Evolutionary conservation across 345 rosid genomes (phyloP).

Genomic region (Punica granatum): DNA sequence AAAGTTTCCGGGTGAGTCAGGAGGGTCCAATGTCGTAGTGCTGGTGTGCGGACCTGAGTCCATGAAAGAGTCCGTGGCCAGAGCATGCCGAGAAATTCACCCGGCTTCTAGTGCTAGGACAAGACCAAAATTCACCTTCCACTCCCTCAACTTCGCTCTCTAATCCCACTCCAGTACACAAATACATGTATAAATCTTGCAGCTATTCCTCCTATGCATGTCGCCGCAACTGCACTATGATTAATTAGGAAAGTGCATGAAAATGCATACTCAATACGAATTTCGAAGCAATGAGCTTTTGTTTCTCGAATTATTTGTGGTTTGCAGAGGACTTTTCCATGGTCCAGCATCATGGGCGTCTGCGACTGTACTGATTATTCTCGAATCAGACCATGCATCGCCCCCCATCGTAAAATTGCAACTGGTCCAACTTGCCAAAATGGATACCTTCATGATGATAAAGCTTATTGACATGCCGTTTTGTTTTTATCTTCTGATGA

Average conservation of each 20-base stretch:
- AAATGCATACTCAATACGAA: neutral
- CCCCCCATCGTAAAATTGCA: neutral
- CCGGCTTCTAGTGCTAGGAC: constrained; percentile 18
- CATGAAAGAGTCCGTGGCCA: constrained; percentile 64
- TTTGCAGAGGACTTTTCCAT: neutral
- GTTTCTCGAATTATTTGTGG: neutral
- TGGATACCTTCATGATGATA: no score
- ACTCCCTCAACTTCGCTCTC: constrained; percentile 52
- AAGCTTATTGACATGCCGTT: no score
- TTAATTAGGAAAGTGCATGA: neutral
- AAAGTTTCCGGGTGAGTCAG: constrained; percentile 33
- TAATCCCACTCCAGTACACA: constrained; percentile 11
- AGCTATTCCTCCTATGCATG: neutral
- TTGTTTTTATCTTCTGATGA: no score
- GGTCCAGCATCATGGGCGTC: neutral
- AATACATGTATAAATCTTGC: neutral
- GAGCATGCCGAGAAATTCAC: constrained; percentile 28
- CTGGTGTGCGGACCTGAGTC: constrained; percentile 80
- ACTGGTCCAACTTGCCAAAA: neutral
- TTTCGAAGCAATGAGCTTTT: neutral
- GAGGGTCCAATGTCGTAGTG: constrained; percentile 49
- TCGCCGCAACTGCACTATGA: neutral
- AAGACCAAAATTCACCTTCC: constrained; percentile 38
- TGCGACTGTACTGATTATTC: neutral
- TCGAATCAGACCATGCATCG: neutral